Conservation (phyloP, 805 yeast species). For the Candida nanaspora region DNA sequence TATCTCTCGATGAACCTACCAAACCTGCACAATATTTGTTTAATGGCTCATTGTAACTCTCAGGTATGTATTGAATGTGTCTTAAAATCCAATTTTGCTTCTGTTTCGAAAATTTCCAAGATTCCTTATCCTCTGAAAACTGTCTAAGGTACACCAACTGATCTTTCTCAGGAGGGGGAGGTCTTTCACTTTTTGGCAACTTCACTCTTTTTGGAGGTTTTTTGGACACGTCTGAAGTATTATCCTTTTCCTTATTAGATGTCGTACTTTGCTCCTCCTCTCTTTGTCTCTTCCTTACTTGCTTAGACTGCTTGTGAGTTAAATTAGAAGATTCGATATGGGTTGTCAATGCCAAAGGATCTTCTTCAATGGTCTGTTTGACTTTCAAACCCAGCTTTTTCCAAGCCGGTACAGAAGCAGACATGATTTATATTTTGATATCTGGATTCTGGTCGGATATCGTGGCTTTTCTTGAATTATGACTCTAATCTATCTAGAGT, state of each 20-base stretch:
- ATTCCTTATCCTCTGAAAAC: slow-evolving; percentile 44
- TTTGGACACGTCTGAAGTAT: slow-evolving; percentile 30
- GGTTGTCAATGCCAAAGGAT: slow-evolving; percentile 34
- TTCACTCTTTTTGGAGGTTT: slow-evolving; percentile 68
- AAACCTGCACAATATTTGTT: slow-evolving; percentile 48
- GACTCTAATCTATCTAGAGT: too few relatives aligned
- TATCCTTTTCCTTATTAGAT: slow-evolving; percentile 19
- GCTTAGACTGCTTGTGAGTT: slow-evolving; percentile 36
- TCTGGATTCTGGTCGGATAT: too few relatives aligned
- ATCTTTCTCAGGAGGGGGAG: slow-evolving; percentile 71
- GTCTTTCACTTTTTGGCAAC: slow-evolving; percentile 58
- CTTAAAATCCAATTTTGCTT: slow-evolving; percentile 81
- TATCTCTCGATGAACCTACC: slow-evolving; percentile 62
- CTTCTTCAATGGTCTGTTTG: slow-evolving; percentile 36
- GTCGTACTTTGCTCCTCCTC: slow-evolving; percentile 5
- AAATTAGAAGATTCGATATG: slow-evolving; percentile 37
- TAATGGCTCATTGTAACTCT: slow-evolving; percentile 44
- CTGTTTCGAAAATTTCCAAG: slow-evolving; percentile 83
- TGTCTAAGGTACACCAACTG: slow-evolving; percentile 60
- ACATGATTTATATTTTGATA: not conserved
- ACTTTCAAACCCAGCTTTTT: slow-evolving; percentile 67
- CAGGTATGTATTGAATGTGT: slow-evolving; percentile 47
- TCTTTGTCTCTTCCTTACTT: slow-evolving; percentile 27
- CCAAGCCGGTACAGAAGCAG: slow-evolving; percentile 72
- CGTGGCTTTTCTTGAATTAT: not conserved